Conservation (phyloP, 345 rosid species). For the Eucalyptus microcorys region DNA sequence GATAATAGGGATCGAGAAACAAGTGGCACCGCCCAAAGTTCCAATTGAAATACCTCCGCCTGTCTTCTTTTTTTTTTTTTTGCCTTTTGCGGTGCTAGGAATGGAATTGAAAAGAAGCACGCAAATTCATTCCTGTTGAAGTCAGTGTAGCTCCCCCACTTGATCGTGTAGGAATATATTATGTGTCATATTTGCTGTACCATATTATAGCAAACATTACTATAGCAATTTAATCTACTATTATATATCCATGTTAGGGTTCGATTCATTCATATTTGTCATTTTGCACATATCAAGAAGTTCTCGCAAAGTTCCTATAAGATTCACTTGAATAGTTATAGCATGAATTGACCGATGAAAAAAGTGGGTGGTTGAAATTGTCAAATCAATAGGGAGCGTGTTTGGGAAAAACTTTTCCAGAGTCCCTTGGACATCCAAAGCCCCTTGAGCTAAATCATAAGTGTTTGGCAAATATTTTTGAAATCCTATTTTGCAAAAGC, state of each 20-base stretch:
- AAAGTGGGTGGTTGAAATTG: neutral
- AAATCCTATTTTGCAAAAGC: no score
- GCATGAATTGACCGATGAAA: neutral
- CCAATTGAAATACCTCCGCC: neutral
- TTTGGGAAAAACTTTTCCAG: no score
- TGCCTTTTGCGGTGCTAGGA: neutral
- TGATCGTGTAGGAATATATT: neutral
- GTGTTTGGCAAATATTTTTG: no score
- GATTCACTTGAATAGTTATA: neutral
- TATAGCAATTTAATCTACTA: neutral
- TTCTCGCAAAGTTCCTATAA: neutral
- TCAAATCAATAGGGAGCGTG: neutral
- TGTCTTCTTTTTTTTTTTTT: neutral
- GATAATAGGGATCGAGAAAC: neutral
- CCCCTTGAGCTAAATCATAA: no score
- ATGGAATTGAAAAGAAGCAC: neutral
- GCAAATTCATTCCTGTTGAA: neutral
- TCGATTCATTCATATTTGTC: neutral
- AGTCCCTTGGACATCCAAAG: no score
- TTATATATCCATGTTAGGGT: neutral
- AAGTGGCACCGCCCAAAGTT: neutral
- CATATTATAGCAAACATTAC: neutral
- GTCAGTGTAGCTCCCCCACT: neutral
- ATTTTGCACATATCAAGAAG: neutral
- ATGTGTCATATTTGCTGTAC: neutral